Evolutionary conservation across 78 protist species (phyloP), one percentile per base, ranked within the genome.

Genomic region (Blattamonas nauphoetae): DNA sequence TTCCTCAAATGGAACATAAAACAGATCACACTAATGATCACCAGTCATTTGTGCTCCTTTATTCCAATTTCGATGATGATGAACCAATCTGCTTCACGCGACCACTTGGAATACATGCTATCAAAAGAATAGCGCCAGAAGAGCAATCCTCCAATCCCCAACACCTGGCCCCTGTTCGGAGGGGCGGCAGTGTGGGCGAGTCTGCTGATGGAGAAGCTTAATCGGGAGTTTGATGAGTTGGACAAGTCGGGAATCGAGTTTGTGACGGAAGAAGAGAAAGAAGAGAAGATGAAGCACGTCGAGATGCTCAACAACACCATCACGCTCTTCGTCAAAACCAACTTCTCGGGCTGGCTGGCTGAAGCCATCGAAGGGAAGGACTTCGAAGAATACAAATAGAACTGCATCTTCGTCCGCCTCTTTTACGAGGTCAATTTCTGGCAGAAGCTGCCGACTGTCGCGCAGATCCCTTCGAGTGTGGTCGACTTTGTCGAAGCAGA

Each of bases 161-260:
- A 42, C 32, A 21, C 3, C n/a, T 87, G 81, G 79, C 93, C 94
- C 42, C 88, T 38, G 42, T 89, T 44, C 38, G 90, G 94, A 0
- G 96, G 96, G 3, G 79, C 90, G 2, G 93, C 93, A 0, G 1
- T 88, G 42, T 94, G 96, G 96, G 91, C 94, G 21, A 36, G n/a
- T 32, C 0, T 45, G 36, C 64, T 79, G 82, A 42, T n/a, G 41
- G 64, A 6, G 34, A 63, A 91, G 34, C 55, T 92, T 44, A 78
- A 84, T 71, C 42, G 29, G 3, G 71, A 82, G 35, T 43, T 38
- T 44, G n/a, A 0, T 6, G 29, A 82, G 45, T 82, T 90, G n/a
- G 79, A 84, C 36, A 55, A 55, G 71, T 0, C 38, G 1, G 11
- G 44, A 6, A 3, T 4, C 46, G 83, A 35, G 71, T 55, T 87